Evolutionary conservation across 352 stramenopile genomes (phyloP).

Genomic region (Pythium phragmiticola): DNA sequence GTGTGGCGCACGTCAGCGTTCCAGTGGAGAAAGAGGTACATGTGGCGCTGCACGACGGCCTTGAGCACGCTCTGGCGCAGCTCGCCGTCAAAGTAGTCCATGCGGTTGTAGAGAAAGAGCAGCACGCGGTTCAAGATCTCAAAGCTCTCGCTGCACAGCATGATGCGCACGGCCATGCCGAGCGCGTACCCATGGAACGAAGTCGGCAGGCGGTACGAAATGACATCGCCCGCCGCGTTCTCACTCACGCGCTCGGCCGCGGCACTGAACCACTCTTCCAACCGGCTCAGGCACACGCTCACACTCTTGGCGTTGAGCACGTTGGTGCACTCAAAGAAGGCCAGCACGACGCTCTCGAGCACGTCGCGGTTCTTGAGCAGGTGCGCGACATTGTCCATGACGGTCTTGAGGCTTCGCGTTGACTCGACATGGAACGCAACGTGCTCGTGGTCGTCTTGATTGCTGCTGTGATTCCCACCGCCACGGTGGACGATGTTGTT

Average conservation of each 20-base stretch:
- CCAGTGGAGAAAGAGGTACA: constrained; percentile 79
- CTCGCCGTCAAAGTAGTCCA: constrained; percentile 72
- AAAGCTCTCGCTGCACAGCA: constrained; percentile 73
- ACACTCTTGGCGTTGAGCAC: constrained; percentile 64
- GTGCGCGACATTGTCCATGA: constrained; percentile 56
- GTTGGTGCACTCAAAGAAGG: constrained; percentile 76
- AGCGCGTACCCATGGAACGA: constrained; percentile 53
- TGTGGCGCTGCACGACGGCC: constrained; percentile 70
- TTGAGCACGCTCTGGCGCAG: constrained; percentile 67
- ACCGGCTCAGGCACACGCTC: constrained; percentile 46
- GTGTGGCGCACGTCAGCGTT: constrained; percentile 63
- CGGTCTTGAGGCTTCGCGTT: constrained; percentile 47
- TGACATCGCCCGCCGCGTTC: constrained; percentile 24
- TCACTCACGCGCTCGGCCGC: constrained; percentile 26
- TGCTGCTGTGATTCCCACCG: constrained; percentile 10
- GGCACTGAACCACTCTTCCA: constrained; percentile 73
- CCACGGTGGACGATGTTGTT: constrained; percentile 27
- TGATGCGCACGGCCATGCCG: constrained; percentile 55
- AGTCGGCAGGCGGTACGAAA: constrained; percentile 45
- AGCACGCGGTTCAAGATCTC: constrained; percentile 66
- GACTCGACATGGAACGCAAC: constrained; percentile 49
- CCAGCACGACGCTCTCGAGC: constrained; percentile 62
- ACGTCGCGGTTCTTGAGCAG: constrained; percentile 61
- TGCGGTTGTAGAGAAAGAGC: constrained; percentile 69
- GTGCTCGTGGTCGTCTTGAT: constrained; percentile 25